These are phyloP conservation scores for Blastobotrys persicus DNA, from an alignment of 1,139 yeast genomes.

Conservation along the genomic window DNA sequence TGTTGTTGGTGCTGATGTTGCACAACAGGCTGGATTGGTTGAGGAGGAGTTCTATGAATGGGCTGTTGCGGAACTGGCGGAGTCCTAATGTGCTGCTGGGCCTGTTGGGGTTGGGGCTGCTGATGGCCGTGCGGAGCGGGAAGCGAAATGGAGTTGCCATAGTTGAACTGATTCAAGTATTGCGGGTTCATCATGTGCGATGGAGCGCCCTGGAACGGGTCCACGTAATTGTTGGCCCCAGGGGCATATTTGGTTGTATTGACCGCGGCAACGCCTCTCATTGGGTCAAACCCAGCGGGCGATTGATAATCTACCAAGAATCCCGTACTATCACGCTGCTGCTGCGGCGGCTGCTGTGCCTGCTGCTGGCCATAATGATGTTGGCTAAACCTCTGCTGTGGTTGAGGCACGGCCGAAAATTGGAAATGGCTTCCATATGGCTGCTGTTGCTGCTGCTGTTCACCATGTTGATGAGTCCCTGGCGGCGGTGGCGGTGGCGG, in stretches of 20 bases:
- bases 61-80: constrained; percentile 1
- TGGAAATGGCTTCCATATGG: constrained; percentile 4
- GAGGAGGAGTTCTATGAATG: constrained; percentile 6
- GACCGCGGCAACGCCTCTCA: constrained; percentile 13
- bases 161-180: constrained; percentile 7
- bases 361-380: constrained; percentile 6
- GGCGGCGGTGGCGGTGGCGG: constrained; percentile 13
- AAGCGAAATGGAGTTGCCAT: neutral
- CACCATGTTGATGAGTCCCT: constrained; percentile 6
- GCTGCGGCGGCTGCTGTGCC: constrained; percentile 10
- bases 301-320: constrained; percentile 12
- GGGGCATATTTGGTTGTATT: constrained; percentile 21
- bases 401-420: constrained; percentile 10
- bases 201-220: constrained; percentile 1
- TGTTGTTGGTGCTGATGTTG: constrained; percentile 14
- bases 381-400: constrained; percentile 12
- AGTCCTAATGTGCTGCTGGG: constrained; percentile 2
- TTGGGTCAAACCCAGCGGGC: constrained; percentile 7
- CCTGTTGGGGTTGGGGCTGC: constrained; percentile 11
- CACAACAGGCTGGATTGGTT: constrained; percentile 8
- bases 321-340: constrained; percentile 11
- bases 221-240: constrained; percentile 8
- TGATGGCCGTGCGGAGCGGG: constrained; percentile 6
- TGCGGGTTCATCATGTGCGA: constrained; percentile 5
- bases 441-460: constrained; percentile 13